phyloP scores from a whole-genome alignment of 2,329 filamentous ascomycete genomes.

The Xylariomycetidae sp. region DNA sequence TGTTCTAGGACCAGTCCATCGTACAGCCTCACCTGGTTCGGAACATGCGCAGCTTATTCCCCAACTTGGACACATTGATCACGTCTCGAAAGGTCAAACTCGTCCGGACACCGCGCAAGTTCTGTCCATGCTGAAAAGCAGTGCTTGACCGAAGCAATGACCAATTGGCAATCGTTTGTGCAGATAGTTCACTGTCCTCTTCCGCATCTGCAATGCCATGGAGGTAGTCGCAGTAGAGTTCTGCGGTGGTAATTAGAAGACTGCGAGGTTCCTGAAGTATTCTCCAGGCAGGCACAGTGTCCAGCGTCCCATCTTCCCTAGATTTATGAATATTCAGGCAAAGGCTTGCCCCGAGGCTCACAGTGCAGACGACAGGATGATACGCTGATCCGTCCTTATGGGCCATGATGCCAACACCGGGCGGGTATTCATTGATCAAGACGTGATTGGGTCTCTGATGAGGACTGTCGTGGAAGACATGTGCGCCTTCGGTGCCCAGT shows the following conservation, averaged over 20 bases:
- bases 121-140: constrained; percentile 44
- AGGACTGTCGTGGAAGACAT: constrained; percentile 58
- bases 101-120: constrained; percentile 53
- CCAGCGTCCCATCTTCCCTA: constrained; percentile 53
- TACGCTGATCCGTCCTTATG: constrained; percentile 93
- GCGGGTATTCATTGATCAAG: constrained; percentile 84
- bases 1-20: constrained; percentile 41
- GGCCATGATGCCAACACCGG: constrained; percentile 91
- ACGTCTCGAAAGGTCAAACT: constrained; percentile 86
- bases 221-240: constrained; percentile 63
- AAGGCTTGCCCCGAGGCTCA: constrained; percentile 73
- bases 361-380: constrained; percentile 79
- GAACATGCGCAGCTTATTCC: constrained; percentile 56
- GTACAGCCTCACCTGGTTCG: constrained; percentile 29
- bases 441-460: constrained; percentile 82
- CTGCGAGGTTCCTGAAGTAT: constrained; percentile 82
- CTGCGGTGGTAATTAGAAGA: constrained; percentile 63
- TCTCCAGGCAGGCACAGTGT: constrained; percentile 42
- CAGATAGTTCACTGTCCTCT: constrained; percentile 59
- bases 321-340: constrained; percentile 72
- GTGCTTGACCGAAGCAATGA: constrained; percentile 48
- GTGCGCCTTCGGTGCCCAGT: constrained; percentile 15
- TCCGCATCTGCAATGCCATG: constrained; percentile 67
- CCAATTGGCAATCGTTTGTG: constrained; percentile 67
- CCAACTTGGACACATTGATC: constrained; percentile 69